Evolutionary conservation across 1,139 yeast species (phyloP).

Genomic region (Arxiozyma bovina): DNA sequence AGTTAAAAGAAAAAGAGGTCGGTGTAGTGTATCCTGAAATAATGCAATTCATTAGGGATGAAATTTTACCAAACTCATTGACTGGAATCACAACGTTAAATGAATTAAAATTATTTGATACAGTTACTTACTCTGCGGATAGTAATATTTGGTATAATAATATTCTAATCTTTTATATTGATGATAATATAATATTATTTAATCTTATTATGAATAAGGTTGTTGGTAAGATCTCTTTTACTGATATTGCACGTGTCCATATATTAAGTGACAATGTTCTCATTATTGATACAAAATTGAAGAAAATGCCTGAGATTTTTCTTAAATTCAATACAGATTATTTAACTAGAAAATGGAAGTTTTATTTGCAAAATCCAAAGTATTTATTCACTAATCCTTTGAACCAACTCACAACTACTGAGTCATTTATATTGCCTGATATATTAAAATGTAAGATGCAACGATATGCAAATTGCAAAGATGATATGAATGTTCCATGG

Average conservation of each 20-base stretch:
- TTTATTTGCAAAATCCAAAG: conserved; percentile 12
- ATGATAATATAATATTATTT: conserved; percentile 15
- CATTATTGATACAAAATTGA: conserved; percentile 25
- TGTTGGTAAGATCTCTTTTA: conserved; percentile 20
- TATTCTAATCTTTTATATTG: conserved; percentile 13
- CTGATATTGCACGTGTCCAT: conserved; percentile 17
- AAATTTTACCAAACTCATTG: not conserved
- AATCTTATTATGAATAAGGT: conserved; percentile 14
- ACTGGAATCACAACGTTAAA: not conserved
- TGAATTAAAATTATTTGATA: conserved; percentile 11
- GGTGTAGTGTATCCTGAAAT: not conserved
- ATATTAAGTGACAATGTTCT: conserved; percentile 11
- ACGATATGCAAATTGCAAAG: not conserved
- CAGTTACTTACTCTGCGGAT: conserved; percentile 19
- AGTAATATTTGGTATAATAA: conserved; percentile 22
- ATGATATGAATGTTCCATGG: conserved; percentile 17
- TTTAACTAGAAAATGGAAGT: conserved; percentile 21
- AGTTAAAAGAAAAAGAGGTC: not conserved
- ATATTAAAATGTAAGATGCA: not conserved
- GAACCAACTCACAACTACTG: conserved; percentile 44
- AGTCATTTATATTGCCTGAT: conserved; percentile 35
- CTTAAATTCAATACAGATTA: conserved; percentile 11
- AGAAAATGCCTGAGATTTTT: conserved; percentile 26
- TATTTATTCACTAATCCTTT: conserved; percentile 29
- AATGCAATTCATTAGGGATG: not conserved